These are phyloP conservation scores for Candida palmyrensis DNA, from an alignment of 805 yeast genomes.

Conservation along the genomic window DNA sequence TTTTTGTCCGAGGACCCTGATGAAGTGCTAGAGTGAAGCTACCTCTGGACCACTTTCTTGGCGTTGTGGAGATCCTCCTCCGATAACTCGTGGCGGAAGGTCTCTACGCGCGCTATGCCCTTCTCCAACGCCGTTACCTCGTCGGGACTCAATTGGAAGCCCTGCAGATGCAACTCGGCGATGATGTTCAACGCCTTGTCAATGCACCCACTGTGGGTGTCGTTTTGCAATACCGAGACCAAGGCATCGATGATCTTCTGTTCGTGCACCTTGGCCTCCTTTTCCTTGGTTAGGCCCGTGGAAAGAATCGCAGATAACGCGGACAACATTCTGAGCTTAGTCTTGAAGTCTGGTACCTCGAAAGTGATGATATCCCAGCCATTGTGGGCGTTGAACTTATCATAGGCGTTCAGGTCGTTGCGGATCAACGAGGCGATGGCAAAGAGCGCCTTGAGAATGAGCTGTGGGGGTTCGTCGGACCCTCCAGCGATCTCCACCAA, in stretches of 20 bases:
- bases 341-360: conserved; percentile 25
- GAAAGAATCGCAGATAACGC: conserved; percentile 56
- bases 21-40: conserved; percentile 22
- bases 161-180: conserved; percentile 35
- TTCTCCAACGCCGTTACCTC: conserved; percentile 35
- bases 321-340: conserved; percentile 51
- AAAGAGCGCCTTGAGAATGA: conserved; percentile 62
- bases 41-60: conserved; percentile 33
- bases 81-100: conserved; percentile 45
- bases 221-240: conserved; percentile 23
- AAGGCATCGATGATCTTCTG: conserved; percentile 30
- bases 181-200: conserved; percentile 55
- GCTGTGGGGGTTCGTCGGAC: conserved; percentile 15
- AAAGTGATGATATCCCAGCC: conserved; percentile 60
- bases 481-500: conserved; percentile 39
- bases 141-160: conserved; percentile 39
- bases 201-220: conserved; percentile 42
- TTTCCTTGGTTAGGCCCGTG: conserved; percentile 41
- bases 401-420: conserved; percentile 56
- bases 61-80: conserved; percentile 49
- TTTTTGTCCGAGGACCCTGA: conserved; percentile 49
- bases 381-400: conserved; percentile 45
- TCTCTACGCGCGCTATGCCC: conserved; percentile 34
- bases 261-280: conserved; percentile 32
- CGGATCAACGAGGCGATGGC: conserved; percentile 73